Base-by-base conservation (phyloP, 1,284 basidiomycete genomes). In the Trichosporon inkin region DNA sequence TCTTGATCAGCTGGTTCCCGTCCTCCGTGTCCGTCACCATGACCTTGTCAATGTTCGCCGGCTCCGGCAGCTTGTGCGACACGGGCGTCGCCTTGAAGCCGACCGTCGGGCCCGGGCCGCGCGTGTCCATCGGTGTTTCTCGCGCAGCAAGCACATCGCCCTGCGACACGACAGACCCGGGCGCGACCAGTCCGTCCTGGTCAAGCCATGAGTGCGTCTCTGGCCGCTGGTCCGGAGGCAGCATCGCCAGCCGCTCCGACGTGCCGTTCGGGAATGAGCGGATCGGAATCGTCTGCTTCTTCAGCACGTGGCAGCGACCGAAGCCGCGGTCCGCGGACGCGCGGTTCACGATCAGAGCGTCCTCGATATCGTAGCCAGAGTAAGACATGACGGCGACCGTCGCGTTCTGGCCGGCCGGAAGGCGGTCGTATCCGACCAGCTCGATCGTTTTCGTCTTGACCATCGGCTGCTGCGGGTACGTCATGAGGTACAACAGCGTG, bases 391-490 rank as follows among this genome's bases (percentile, higher is more conserved):
- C 93, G 2, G 95, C 97, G 40, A 99, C 91, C 0, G 89, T 99
- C 5, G 95, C 96, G 74, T 99, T 99, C 79, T 99, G 94, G 6
- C 96, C 96, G 3, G 96, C 96, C 0, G 96, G 96, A 7, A 99
- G 84, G 66, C 88, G 88, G 79, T 99, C 94, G 75, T 99, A 99
- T 0, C 94, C 95, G 58, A 98, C 86, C 56, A 99, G 80, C 76
- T 99, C 96, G 66, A 99, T 97, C 1, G 94, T 95, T 77, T 95
- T 94, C 7, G 96, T 97, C 80, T 98, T 97, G 64, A 98, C 95
- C 94, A 99, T 97, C 0, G 96, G 97, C 73, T 98, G 90, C 73
- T 99, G 96, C 11, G 96, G 96, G 71, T 99, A 99, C n/a, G 98
- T 92, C 65, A 93, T 90, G 56, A 99, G 84, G 80, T 99, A 99